Evolutionary conservation across 2,329 filamentous ascomycete species (phyloP).

Genomic region (Botryotinia convoluta): DNA sequence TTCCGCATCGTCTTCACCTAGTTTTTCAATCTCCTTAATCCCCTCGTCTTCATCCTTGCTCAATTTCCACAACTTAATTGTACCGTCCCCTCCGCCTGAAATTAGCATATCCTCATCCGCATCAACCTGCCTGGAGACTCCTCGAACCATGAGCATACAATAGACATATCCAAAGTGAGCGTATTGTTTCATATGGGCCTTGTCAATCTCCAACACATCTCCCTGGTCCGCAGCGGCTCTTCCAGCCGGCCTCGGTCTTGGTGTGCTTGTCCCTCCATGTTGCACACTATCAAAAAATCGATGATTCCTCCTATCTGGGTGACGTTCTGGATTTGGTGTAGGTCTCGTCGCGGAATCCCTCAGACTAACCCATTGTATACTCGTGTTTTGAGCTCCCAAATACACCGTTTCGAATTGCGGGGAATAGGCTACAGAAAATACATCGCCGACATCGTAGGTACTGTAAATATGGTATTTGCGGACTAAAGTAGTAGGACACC

Average conservation of each 20-base stretch:
- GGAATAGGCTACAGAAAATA: slow-evolving; percentile 94
- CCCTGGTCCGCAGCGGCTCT: slow-evolving; percentile 52
- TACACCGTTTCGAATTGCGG: slow-evolving; percentile 77
- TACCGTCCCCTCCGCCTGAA: slow-evolving; percentile 89
- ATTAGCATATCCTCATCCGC: slow-evolving; percentile 78
- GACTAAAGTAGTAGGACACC: slow-evolving; percentile 74
- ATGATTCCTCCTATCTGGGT: slow-evolving; percentile 75
- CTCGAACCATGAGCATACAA: slow-evolving; percentile 84
- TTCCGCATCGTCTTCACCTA: slow-evolving; percentile 60
- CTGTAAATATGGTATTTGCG: slow-evolving; percentile 89
- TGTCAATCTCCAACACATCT: slow-evolving; percentile 75
- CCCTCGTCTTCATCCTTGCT: slow-evolving; percentile 52
- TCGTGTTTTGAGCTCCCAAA: slow-evolving; percentile 89
- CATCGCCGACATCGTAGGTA: slow-evolving; percentile 88
- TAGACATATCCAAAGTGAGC: slow-evolving; percentile 96
- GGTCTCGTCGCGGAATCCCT: slow-evolving; percentile 60
- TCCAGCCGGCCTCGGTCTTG: slow-evolving; percentile 52
- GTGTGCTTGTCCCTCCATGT: slow-evolving; percentile 74
- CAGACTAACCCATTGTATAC: slow-evolving; percentile 87
- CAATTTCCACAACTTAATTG: slow-evolving; percentile 89
- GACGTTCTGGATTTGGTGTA: slow-evolving; percentile 61
- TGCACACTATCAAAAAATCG: slow-evolving; percentile 94
- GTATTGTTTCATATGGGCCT: slow-evolving; percentile 78
- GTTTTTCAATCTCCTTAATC: slow-evolving; percentile 66
- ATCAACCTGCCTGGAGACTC: slow-evolving; percentile 63